Base-by-base conservation (phyloP, 1,284 basidiomycete species). In the Puccinia hordei region DNA sequence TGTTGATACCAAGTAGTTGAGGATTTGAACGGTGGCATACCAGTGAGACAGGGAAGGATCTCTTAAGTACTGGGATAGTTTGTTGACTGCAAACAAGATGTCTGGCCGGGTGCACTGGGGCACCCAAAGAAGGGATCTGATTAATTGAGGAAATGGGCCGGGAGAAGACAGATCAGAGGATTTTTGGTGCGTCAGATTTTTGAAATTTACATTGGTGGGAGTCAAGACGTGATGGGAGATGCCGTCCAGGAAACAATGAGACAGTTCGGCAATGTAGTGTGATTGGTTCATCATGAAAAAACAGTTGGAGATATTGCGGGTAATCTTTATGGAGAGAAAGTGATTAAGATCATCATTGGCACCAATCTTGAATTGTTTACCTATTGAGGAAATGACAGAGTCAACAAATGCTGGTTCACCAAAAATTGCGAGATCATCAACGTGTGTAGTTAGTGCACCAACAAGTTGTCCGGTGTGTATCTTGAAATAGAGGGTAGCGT, bases 171-270 rank as follows among this genome's bases (percentile, higher is more conserved):
- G 63, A 8, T 66, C 63, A 22, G 63, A 33, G 5, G 4, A n/a
- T 9, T 3, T 5, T 10, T n/a, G n/a, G 8, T 30, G 19, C 5
- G 6, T 22, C 5, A 66, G 63, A 27, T 66, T 33, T 33, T 66
- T 66, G 63, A 66, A 66, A 12, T 30, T 19, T 66, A 10, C 4
- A 66, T 66, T n/a, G 22, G 63, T 66, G 19, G 63, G 63, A 9
- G 63, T 66, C 5, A 10, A 6, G 38, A 66, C 63, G n/a, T 24
- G 19, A 24, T 8, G 44, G n/a, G 13, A 3, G 68, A 9, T 41
- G 30, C 44, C 10, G 44, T 12, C n/a, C 8, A 71, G 53, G 53
- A 55, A 55, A n/a, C 19, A 19, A 6, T 22, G 6, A 55, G 5
- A 22, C 17, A 55, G 5, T 19, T 22, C 19, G 53, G 5, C 17